Conservation (phyloP, 1,139 yeast genomes). For the Pichia sp. region DNA sequence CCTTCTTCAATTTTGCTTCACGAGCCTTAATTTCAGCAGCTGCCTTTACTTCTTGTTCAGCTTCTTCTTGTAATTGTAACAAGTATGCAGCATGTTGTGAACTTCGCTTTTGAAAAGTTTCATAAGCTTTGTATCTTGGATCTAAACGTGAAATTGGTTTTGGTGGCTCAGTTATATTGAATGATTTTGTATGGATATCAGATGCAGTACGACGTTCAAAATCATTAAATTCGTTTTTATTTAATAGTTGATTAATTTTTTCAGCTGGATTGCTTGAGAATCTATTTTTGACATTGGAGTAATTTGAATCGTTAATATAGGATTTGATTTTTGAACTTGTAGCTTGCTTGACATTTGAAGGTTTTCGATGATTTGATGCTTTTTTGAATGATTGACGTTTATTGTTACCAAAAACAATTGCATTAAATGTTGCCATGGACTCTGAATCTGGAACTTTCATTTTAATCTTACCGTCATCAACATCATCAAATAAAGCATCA, state of each 20-base stretch:
- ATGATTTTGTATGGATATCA: slow-evolving; percentile 7
- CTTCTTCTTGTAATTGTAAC: slow-evolving; percentile 17
- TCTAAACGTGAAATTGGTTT: slow-evolving; percentile 70
- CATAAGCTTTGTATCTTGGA: slow-evolving; percentile 37
- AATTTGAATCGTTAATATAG: background rate
- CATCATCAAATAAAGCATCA: slow-evolving; percentile 60
- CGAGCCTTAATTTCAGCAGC: slow-evolving; percentile 25
- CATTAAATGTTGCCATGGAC: slow-evolving; percentile 28
- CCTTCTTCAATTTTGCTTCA: slow-evolving; percentile 19
- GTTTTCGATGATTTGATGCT: slow-evolving; percentile 1
- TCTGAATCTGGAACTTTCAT: slow-evolving; percentile 22
- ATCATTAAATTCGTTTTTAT: slow-evolving; percentile 35
- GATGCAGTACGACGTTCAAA: slow-evolving; percentile 45
- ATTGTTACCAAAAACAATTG: slow-evolving; percentile 22
- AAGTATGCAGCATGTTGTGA: slow-evolving; percentile 24
- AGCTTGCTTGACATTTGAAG: slow-evolving; percentile 3
- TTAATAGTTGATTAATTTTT: slow-evolving; percentile 26
- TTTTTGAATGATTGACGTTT: slow-evolving; percentile 1
- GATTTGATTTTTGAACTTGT: slow-evolving; percentile 5
- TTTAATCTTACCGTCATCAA: slow-evolving; percentile 17
- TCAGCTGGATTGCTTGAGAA: slow-evolving; percentile 25
- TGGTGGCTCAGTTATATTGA: slow-evolving; percentile 31
- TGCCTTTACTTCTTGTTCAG: slow-evolving; percentile 14
- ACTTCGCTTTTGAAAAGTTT: slow-evolving; percentile 26
- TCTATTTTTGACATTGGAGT: slow-evolving; percentile 5